Percentiles rank a stretch among this genome's conserved stretches.
phyloP scores from a whole-genome alignment of 73 alveolate genomes.

The Breviolum minutum region DNA sequence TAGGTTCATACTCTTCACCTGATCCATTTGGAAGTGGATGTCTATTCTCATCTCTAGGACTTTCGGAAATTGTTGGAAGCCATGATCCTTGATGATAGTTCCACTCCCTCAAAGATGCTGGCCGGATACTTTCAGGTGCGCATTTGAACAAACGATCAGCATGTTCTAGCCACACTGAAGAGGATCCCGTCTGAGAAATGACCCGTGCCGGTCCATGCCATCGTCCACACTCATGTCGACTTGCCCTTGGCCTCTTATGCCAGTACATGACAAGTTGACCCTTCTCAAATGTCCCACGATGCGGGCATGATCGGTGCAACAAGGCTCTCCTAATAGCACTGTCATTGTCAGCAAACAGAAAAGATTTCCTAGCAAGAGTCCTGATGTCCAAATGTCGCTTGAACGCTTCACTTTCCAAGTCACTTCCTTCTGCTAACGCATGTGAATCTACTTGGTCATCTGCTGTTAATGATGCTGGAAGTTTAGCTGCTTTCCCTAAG shows the following conservation, averaged over 20 bases:
- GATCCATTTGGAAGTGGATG: too few species aligned
- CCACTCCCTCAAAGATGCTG: not conserved
- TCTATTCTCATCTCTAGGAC: too few species aligned
- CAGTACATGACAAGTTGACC: not conserved
- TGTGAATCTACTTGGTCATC: not conserved
- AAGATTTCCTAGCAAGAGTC: not conserved
- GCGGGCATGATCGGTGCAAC: not conserved
- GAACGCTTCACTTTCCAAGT: not conserved
- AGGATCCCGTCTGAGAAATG: not conserved
- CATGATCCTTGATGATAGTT: not conserved
- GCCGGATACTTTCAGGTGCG: not conserved
- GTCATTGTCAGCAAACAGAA: not conserved
- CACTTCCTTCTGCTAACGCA: not conserved
- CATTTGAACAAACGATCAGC: not conserved
- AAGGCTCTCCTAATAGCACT: not conserved
- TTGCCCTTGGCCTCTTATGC: not conserved
- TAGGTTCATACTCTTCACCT: too few species aligned
- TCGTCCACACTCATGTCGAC: not conserved
- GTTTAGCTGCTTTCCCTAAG: not conserved
- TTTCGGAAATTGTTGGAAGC: too few species aligned
- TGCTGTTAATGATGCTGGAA: not conserved
- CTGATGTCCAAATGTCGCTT: not conserved
- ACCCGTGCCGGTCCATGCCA: constrained; percentile 26
- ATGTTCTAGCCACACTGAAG: not conserved
- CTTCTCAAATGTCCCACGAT: not conserved